Evolutionary conservation across 805 yeast species (phyloP).

Genomic region (Spathaspora girioi): DNA sequence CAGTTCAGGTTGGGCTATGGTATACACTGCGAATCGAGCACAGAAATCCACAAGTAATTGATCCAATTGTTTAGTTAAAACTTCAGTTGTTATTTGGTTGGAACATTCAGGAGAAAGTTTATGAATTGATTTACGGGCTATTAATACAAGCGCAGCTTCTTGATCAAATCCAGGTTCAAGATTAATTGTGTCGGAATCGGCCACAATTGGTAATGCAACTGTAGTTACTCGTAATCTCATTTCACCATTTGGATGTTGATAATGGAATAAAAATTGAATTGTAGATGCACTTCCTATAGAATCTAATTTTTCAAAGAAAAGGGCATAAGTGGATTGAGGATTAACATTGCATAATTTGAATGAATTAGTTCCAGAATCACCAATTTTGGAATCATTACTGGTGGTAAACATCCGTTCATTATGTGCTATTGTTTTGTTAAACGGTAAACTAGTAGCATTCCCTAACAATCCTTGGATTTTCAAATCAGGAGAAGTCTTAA

Average conservation of each 20-base stretch:
- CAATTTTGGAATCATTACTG: slow-evolving; percentile 27
- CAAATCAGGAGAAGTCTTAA: slow-evolving; percentile 47
- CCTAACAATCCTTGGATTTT: slow-evolving; percentile 61
- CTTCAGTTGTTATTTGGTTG: slow-evolving; percentile 11
- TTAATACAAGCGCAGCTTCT: slow-evolving; percentile 62
- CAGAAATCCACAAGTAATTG: slow-evolving; percentile 31
- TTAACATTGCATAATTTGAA: slow-evolving; percentile 58
- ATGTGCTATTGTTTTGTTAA: slow-evolving; percentile 15
- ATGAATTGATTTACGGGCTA: slow-evolving; percentile 52
- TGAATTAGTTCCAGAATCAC: slow-evolving; percentile 50
- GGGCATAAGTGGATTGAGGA: slow-evolving; percentile 56
- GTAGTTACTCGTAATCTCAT: slow-evolving; percentile 62
- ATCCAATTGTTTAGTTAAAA: slow-evolving; percentile 42
- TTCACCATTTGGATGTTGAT: slow-evolving; percentile 59
- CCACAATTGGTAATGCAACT: slow-evolving; percentile 40
- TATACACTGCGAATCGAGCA: slow-evolving; percentile 38
- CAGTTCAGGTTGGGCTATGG: slow-evolving; percentile 43
- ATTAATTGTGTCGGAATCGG: slow-evolving; percentile 35
- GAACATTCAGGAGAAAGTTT: slow-evolving; percentile 26
- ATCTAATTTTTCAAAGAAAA: slow-evolving; percentile 52
- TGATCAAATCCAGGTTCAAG: slow-evolving; percentile 57
- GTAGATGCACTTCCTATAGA: slow-evolving; percentile 26
- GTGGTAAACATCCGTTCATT: slow-evolving; percentile 18
- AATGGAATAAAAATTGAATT: slow-evolving; percentile 55
- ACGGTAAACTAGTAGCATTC: slow-evolving; percentile 49